Evolutionary conservation across 345 rosid species (phyloP).

Genomic region (Reutealis trisperma): DNA sequence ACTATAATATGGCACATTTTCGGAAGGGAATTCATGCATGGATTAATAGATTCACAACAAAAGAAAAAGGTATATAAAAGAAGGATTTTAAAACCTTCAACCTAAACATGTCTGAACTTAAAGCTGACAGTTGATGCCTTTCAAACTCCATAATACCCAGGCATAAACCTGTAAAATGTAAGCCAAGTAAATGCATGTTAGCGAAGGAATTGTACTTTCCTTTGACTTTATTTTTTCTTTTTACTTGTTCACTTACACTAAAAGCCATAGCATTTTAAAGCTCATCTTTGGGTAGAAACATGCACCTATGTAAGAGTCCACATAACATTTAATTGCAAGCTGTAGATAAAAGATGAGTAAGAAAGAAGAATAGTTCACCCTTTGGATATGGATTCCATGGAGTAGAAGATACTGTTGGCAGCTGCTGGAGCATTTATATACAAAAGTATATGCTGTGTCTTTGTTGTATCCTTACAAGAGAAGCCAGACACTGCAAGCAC

Average conservation of each 20-base stretch:
- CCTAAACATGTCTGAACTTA: slow-evolving; percentile 23
- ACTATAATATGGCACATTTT: background rate
- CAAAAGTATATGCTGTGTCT: slow-evolving; percentile 1
- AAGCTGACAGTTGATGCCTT: slow-evolving; percentile 29
- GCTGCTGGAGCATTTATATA: slow-evolving; percentile 40
- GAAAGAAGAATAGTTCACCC: slow-evolving; percentile 27
- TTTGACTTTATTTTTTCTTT: background rate
- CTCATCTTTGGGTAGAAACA: background rate
- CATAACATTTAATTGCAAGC: background rate
- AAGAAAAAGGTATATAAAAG: slow-evolving; percentile 5
- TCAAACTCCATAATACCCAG: slow-evolving; percentile 26
- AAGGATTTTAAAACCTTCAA: slow-evolving; percentile 40
- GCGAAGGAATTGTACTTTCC: background rate
- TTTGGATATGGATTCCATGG: slow-evolving; percentile 39
- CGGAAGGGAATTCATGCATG: background rate
- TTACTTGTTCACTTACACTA: background rate
- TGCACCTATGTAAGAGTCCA: background rate
- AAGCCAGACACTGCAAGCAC: slow-evolving; percentile 10
- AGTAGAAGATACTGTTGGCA: slow-evolving; percentile 22
- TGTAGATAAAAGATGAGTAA: background rate
- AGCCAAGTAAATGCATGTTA: slow-evolving; percentile 10
- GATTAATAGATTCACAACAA: slow-evolving; percentile 5
- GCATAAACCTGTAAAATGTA: slow-evolving; percentile 35
- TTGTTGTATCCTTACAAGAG: background rate
- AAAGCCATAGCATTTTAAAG: background rate